Base-by-base conservation (phyloP, 2,329 filamentous ascomycete genomes). In the Aspergillus carbonarius region DNA sequence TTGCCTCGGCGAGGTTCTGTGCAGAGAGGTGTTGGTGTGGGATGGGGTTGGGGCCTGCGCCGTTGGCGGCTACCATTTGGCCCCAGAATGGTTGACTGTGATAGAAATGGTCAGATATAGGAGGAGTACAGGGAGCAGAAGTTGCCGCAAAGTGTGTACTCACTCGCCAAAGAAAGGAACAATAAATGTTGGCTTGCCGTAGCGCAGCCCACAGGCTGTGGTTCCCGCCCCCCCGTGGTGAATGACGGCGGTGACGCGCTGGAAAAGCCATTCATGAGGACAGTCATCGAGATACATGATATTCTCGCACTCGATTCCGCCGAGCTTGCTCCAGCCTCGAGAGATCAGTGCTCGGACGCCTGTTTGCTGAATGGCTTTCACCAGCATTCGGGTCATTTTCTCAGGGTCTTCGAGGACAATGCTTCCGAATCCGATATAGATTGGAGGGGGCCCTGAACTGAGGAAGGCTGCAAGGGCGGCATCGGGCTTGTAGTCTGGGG, bases 201-300 rank as follows among this genome's bases (percentile, higher is more conserved):
- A 75, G 2, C 74, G 68, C 4, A 86, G 75, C 0, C 84, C 83
- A 34, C 77, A 79, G 1, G 84, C 83, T 2, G 83, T 85, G 0
- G 83, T 85, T 2, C 84, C 84, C 12, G 84, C 84, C 6, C 83
- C 84, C n/a, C 83, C 83, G 55, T 87, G 83, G 60, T 87, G 84
- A 0, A 86, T 76, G 0, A 86, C 83, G n/a, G 76, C 78, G 0
- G 80, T 76, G 1, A 85, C 82, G 18, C 78, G 76, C 58, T 82
- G 76, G 63, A 86, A 86, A 0, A 86, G 74, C 84, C 83, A 86
- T 58, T 85, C 81, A 55, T 85, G 82, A 0, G 83, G 83, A 55
- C 78, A 81, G 57, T 85, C 81, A 2, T 76, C 83, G 2, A 86
- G 69, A 62, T 80, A 81, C 59, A 81, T 81, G 9, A 84, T 71